Evolutionary conservation across 169 alveolate species (phyloP).

Genomic region (Eimeria brunetti): DNA sequence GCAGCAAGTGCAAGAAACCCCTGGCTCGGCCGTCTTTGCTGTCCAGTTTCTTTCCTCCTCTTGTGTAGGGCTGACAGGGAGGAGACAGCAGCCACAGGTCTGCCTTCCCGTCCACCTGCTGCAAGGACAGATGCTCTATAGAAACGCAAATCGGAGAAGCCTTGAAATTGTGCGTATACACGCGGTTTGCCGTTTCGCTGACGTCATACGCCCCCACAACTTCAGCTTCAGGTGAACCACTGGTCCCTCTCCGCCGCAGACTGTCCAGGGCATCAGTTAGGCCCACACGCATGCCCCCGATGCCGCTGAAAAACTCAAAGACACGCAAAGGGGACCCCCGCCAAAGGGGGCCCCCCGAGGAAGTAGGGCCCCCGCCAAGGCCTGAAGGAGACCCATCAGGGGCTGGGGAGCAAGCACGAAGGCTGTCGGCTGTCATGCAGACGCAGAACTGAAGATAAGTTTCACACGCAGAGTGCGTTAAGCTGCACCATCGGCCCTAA

Average conservation of each 20-base stretch:
- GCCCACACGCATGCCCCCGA: conserved; percentile 86
- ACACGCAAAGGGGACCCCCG: conserved; percentile 62
- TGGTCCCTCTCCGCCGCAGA: not conserved
- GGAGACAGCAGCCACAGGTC: conserved; percentile 90
- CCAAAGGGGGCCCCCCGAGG: conserved; percentile 15
- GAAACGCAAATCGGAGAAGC: conserved; percentile 34
- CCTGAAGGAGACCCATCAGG: conserved; percentile 7
- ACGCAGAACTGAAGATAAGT: not conserved
- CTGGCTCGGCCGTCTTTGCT: conserved; percentile 72
- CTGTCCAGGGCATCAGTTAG: conserved; percentile 73
- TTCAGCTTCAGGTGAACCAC: not conserved
- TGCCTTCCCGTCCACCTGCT: conserved; percentile 76
- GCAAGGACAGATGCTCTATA: conserved; percentile 60
- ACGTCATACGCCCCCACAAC: conserved; percentile 78
- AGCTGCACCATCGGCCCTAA: not conserved
- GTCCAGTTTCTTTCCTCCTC: conserved; percentile 82
- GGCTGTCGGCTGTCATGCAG: conserved; percentile 10
- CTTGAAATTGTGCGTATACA: conserved; percentile 81
- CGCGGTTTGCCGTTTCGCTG: conserved; percentile 81
- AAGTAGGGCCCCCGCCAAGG: not conserved
- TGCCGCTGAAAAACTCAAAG: conserved; percentile 85
- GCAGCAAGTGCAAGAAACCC: conserved; percentile 84
- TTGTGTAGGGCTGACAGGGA: conserved; percentile 92
- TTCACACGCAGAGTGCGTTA: not conserved
- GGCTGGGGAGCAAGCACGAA: not conserved